A percentile compares a stretch with the other conserved stretches of the same genome.
These are phyloP conservation scores for Strigomonas culicis DNA, from an alignment of 208 protist species.

Conservation along the genomic window DNA sequence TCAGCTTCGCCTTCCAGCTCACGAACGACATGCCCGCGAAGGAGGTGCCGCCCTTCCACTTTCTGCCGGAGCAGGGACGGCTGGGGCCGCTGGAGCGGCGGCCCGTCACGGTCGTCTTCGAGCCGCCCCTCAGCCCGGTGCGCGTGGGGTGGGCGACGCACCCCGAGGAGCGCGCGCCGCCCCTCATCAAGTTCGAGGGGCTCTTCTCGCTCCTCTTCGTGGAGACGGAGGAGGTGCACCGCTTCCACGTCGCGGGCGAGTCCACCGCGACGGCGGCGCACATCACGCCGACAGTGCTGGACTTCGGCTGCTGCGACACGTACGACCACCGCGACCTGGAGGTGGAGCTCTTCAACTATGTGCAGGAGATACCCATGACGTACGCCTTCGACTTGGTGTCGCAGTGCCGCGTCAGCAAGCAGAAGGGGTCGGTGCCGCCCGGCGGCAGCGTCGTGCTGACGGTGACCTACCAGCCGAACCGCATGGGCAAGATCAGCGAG, in stretches of 20 bases:
- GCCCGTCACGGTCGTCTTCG: constrained; percentile 64
- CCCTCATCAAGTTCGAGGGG: constrained; percentile 43
- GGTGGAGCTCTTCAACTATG: constrained; percentile 65
- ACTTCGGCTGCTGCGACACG: constrained; percentile 69
- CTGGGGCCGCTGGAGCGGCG: constrained; percentile 49
- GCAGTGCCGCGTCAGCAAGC: constrained; percentile 64
- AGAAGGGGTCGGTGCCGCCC: constrained; percentile 44
- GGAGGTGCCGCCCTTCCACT: constrained; percentile 64
- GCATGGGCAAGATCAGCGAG: constrained; percentile 69
- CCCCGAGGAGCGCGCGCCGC: constrained; percentile 16
- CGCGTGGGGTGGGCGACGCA: constrained; percentile 51
- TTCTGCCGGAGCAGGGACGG: constrained; percentile 64
- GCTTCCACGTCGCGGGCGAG: constrained; percentile 64
- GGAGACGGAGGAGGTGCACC: constrained; percentile 83
- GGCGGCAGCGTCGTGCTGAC: constrained; percentile 33
- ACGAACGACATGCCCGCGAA: constrained; percentile 38
- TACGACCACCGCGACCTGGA: constrained; percentile 45
- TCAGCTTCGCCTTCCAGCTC: constrained; percentile 82
- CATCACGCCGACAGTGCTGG: constrained; percentile 60
- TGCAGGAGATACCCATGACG: constrained; percentile 67
- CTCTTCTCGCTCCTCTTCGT: constrained; percentile 81
- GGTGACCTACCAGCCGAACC: constrained; percentile 80
- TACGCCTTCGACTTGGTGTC: constrained; percentile 69
- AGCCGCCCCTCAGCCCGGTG: constrained; percentile 39
- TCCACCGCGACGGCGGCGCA: constrained; percentile 61